A percentile compares a stretch with the other conserved stretches of the same genome.
Conservation (phyloP, 164 flowering plant species). For the Hamamelis virginiana region DNA sequence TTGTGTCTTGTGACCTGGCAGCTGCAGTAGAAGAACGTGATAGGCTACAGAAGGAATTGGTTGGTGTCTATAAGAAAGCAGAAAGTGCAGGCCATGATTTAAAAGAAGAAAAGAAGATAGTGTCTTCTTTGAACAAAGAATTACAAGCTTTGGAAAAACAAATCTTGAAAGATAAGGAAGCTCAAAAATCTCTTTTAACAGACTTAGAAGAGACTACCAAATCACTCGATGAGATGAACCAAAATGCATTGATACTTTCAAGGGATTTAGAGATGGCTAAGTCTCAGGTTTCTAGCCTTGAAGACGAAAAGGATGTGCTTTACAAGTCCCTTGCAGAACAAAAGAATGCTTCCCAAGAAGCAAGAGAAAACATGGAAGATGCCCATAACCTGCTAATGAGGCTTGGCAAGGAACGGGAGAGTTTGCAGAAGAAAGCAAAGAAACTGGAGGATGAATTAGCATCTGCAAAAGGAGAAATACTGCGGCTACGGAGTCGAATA, state of each 20-base stretch:
- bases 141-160: conserved; percentile 54
- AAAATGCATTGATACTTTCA: conserved; percentile 50
- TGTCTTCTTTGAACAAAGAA: conserved; percentile 54
- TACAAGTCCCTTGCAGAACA: conserved; percentile 55
- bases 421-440: conserved; percentile 55
- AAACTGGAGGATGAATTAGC: conserved; percentile 76
- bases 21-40: conserved; percentile 30
- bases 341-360: conserved; percentile 49
- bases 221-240: conserved; percentile 75
- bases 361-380: conserved; percentile 77
- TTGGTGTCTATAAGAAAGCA: conserved; percentile 47
- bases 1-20: conserved; percentile 43
- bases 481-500: conserved; percentile 55
- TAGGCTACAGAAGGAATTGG: conserved; percentile 58
- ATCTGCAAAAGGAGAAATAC: conserved; percentile 76
- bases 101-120: conserved; percentile 53
- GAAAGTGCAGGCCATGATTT: conserved; percentile 48
- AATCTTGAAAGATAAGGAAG: conserved; percentile 52
- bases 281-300: conserved; percentile 46
- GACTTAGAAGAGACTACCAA: conserved; percentile 75
- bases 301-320: conserved; percentile 58
- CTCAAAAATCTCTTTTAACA: conserved; percentile 49
- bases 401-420: conserved; percentile 78
- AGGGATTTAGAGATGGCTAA: conserved; percentile 56
- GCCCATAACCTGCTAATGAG: conserved; percentile 66